phyloP scores from a whole-genome alignment of 2,329 filamentous ascomycete species.

The Botrytis elliptica region DNA sequence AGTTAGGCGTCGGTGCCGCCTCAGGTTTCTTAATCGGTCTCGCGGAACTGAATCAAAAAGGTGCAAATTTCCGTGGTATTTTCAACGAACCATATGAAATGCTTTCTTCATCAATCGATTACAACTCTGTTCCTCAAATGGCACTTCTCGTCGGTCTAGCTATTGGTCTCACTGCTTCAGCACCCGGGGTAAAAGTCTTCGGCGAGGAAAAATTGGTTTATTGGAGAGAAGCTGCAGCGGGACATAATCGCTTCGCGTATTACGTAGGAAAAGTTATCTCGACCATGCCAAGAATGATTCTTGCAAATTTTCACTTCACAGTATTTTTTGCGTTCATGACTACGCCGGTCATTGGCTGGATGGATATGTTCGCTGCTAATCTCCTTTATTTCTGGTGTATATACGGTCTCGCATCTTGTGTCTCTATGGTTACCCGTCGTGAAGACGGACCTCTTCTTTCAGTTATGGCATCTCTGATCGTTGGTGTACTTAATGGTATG shows the following conservation, averaged over 20 bases:
- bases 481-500: constrained; percentile 54
- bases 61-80: constrained; percentile 53
- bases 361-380: constrained; percentile 50
- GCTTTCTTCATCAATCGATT: constrained; percentile 52
- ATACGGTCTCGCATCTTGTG: constrained; percentile 52
- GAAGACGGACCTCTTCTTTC: constrained; percentile 58
- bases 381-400: constrained; percentile 47
- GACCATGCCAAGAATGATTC: constrained; percentile 43
- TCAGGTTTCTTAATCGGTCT: constrained; percentile 56
- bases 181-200: constrained; percentile 51
- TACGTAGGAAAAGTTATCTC: constrained; percentile 55
- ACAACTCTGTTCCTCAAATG: constrained; percentile 51
- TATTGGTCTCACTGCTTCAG: constrained; percentile 54
- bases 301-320: constrained; percentile 56
- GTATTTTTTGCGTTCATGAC: constrained; percentile 32
- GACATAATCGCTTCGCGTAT: constrained; percentile 56
- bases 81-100: constrained; percentile 51
- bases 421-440: constrained; percentile 54
- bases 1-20: constrained; percentile 52
- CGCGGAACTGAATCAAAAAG: constrained; percentile 49
- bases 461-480: constrained; percentile 53
- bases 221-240: constrained; percentile 54
- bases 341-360: constrained; percentile 11
- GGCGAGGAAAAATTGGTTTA: constrained; percentile 47
- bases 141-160: constrained; percentile 53